Percentiles rank a stretch among this genome's conserved stretches.
Evolutionary conservation across 1,139 yeast genomes (phyloP).

Genomic region (Zhuliangozyma blackwelliae): DNA sequence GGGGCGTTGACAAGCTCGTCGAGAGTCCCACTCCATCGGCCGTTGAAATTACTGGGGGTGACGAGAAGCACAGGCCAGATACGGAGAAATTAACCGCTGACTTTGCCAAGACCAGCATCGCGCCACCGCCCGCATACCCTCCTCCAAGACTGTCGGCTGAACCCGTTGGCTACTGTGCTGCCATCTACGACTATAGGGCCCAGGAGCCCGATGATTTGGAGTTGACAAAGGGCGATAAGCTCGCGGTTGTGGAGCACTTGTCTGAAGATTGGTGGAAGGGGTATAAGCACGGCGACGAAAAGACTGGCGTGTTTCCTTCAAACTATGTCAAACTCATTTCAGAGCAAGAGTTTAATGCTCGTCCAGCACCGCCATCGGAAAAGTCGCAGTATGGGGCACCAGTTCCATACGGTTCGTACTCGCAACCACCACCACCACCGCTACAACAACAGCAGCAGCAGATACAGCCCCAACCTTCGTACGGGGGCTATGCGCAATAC

Average conservation of each 20-base stretch:
- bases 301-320: slow-evolving; percentile 84
- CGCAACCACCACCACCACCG: slow-evolving; percentile 9
- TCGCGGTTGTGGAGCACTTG: slow-evolving; percentile 67
- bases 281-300: slow-evolving; percentile 38
- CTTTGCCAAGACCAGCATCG: slow-evolving; percentile 21
- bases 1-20: slow-evolving; percentile 41
- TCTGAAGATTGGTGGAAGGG: slow-evolving; percentile 96
- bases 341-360: slow-evolving; percentile 26
- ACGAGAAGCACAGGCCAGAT: not conserved
- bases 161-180: slow-evolving; percentile 49
- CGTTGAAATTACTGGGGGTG: slow-evolving; percentile 4
- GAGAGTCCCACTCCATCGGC: not conserved
- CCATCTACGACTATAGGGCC: slow-evolving; percentile 61
- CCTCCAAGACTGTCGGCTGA: slow-evolving; percentile 21
- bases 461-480: slow-evolving; percentile 28
- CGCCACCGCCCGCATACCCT: slow-evolving; percentile 11
- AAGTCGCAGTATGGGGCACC: slow-evolving; percentile 6
- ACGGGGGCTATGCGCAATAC: slow-evolving; percentile 45
- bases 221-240: slow-evolving; percentile 60
- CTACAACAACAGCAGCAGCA: slow-evolving; percentile 14
- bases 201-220: slow-evolving; percentile 72
- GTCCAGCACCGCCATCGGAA: slow-evolving; percentile 8
- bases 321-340: slow-evolving; percentile 65
- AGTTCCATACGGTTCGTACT: slow-evolving; percentile 9
- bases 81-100: slow-evolving; percentile 16